Evolutionary conservation across 306 rosid genomes (phyloP).

Genomic region (Senna siamea): DNA sequence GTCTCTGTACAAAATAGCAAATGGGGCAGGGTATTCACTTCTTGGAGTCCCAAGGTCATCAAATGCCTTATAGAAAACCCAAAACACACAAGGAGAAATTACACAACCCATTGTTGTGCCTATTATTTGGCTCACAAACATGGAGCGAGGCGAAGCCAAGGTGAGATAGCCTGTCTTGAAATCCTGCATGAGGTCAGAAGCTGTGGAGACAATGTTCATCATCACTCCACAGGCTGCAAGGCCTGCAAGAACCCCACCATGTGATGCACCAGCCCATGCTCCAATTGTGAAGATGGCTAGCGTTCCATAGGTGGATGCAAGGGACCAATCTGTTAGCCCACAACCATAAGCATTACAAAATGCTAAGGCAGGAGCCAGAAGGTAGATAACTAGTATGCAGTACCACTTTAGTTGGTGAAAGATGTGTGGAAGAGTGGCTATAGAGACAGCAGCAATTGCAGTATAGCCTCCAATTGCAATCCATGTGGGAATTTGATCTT

Average conservation of each 20-base stretch:
- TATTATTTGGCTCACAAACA: conserved; percentile 61
- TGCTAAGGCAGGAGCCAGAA: conserved; percentile 58
- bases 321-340: conserved; percentile 63
- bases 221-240: conserved; percentile 63
- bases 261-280: conserved; percentile 59
- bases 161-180: conserved; percentile 60
- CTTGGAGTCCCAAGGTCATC: conserved; percentile 47
- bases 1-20: conserved; percentile 48
- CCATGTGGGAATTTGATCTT: conserved; percentile 59
- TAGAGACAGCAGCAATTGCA: conserved; percentile 49
- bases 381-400: conserved; percentile 52
- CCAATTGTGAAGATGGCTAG: conserved; percentile 59
- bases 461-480: conserved; percentile 53
- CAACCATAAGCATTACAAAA: conserved; percentile 62
- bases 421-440: conserved; percentile 49
- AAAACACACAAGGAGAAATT: conserved; percentile 56
- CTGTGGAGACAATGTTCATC: conserved; percentile 61
- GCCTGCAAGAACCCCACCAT: conserved; percentile 57
- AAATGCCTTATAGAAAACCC: conserved; percentile 58
- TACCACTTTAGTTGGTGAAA: conserved; percentile 56
- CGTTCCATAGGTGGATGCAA: conserved; percentile 55
- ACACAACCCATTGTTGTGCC: conserved; percentile 63
- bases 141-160: conserved; percentile 54
- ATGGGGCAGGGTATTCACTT: conserved; percentile 52
- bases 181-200: conserved; percentile 59